phyloP scores from a whole-genome alignment of 2,329 filamentous ascomycete species.

The Sarocladium strictum region DNA sequence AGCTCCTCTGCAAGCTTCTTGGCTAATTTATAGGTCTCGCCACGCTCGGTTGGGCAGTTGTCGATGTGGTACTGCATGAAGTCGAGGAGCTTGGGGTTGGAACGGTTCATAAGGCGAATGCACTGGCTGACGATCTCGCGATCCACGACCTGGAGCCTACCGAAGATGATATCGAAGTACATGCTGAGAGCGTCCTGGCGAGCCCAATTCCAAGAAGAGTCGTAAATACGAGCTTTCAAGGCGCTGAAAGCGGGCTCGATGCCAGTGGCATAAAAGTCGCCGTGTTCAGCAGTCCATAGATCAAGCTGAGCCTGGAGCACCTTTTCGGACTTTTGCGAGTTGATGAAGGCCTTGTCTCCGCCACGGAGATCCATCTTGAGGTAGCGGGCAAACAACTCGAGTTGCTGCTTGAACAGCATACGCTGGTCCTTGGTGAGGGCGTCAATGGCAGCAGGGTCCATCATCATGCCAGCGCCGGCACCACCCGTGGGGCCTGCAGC shows the following conservation, averaged over 20 bases:
- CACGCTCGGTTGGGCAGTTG: slow-evolving; percentile 92
- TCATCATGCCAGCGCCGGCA: slow-evolving; percentile 88
- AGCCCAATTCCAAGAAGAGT: slow-evolving; percentile 99
- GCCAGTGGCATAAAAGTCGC: slow-evolving; percentile 90
- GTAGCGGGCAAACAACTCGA: slow-evolving; percentile 91
- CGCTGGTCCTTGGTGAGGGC: slow-evolving; percentile 95
- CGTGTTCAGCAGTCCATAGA: slow-evolving; percentile 91
- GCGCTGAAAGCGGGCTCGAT: slow-evolving; percentile 92
- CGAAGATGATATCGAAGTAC: slow-evolving; percentile 99
- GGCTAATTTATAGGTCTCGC: slow-evolving; percentile 96
- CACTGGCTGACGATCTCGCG: slow-evolving; percentile 98
- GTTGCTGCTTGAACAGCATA: slow-evolving; percentile 94
- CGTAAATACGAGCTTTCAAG: slow-evolving; percentile 92
- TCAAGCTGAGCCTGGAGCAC: slow-evolving; percentile 90
- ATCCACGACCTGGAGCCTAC: slow-evolving; percentile 84
- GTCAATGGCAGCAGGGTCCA: slow-evolving; percentile 96
- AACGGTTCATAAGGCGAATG: slow-evolving; percentile 98
- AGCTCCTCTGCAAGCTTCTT: slow-evolving; percentile 90
- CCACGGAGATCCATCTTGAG: slow-evolving; percentile 94
- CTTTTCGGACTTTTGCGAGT: slow-evolving; percentile 77
- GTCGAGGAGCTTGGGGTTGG: slow-evolving; percentile 89
- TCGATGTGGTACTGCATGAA: slow-evolving; percentile 99
- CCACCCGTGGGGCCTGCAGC: slow-evolving; percentile 68
- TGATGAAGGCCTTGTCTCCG: slow-evolving; percentile 90
- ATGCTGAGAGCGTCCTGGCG: slow-evolving; percentile 95